Conservation (phyloP, 2,329 filamentous ascomycete genomes). For the Pyricularia grisea region DNA sequence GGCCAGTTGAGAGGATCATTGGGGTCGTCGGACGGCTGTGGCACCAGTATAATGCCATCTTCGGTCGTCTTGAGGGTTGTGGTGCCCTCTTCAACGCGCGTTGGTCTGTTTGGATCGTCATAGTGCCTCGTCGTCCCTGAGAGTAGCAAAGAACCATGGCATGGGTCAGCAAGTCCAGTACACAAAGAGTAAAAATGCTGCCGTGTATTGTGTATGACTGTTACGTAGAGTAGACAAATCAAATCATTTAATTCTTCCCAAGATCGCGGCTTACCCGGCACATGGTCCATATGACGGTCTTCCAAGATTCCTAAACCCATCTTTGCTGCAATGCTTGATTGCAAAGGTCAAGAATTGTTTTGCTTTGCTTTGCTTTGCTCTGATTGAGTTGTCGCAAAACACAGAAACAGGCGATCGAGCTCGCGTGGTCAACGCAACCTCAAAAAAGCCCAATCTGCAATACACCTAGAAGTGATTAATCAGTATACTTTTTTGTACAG, state of each 20-base stretch:
- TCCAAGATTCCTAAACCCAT: constrained; percentile 72
- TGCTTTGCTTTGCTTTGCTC: background rate
- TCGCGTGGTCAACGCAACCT: background rate
- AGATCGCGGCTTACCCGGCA: constrained; percentile 54
- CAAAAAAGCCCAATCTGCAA: background rate
- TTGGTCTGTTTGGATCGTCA: constrained; percentile 43
- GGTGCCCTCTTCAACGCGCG: constrained; percentile 28
- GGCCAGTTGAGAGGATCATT: constrained; percentile 86
- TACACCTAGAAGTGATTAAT: background rate
- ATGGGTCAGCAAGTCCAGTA: background rate
- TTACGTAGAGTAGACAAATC: background rate
- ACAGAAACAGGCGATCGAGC: too few relatives aligned
- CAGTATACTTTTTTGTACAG: background rate
- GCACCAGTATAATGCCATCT: constrained; percentile 69
- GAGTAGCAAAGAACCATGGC: background rate
- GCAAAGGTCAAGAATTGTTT: background rate
- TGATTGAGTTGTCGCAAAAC: background rate
- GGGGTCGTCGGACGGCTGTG: constrained; percentile 83
- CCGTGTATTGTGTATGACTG: background rate
- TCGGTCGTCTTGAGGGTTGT: constrained; percentile 61
- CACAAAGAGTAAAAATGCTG: background rate
- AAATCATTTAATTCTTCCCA: background rate
- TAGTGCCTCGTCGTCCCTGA: constrained; percentile 56
- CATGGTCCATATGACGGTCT: constrained; percentile 53
- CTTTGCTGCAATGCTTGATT: constrained; percentile 11